Percentiles rank a stretch among this genome's conserved stretches.
phyloP scores from a whole-genome alignment of 169 alveolate species.

The Plasmodium gonderi region DNA sequence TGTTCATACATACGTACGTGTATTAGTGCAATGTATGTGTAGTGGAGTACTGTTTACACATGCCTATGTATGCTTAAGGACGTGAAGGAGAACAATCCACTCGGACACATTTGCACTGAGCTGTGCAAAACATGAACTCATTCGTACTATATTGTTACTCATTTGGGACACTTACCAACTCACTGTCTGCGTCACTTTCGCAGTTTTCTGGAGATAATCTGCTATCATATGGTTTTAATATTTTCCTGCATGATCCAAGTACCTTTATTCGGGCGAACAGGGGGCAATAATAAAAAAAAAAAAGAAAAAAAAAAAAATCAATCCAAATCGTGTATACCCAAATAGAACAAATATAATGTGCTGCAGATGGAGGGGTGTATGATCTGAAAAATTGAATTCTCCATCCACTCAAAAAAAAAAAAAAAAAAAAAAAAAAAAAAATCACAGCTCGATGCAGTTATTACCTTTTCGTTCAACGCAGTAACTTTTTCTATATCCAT shows the following conservation, averaged over 20 bases:
- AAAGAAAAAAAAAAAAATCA: background rate
- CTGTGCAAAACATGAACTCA: no score
- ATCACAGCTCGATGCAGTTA: background rate
- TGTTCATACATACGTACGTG: background rate
- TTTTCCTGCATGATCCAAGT: slow-evolving; percentile 79
- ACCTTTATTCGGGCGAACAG: background rate
- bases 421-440: background rate
- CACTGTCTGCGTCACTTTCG: slow-evolving; percentile 85
- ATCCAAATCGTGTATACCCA: no score
- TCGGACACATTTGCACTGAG: no score
- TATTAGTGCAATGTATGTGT: no score
- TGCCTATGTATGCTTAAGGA: background rate
- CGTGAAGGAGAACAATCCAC: no score
- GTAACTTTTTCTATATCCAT: slow-evolving; percentile 80
- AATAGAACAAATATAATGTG: no score
- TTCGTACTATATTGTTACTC: background rate
- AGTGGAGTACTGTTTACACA: background rate
- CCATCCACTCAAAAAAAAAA: background rate
- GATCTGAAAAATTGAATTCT: no score
- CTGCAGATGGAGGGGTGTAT: no score
- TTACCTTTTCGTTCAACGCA: slow-evolving; percentile 84
- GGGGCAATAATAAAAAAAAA: background rate
- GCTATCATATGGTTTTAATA: slow-evolving; percentile 79
- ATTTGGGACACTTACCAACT: slow-evolving; percentile 75
- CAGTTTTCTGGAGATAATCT: slow-evolving; percentile 77